Conservation (phyloP, 768 basidiomycete species). For the Trametes sanguinea region DNA sequence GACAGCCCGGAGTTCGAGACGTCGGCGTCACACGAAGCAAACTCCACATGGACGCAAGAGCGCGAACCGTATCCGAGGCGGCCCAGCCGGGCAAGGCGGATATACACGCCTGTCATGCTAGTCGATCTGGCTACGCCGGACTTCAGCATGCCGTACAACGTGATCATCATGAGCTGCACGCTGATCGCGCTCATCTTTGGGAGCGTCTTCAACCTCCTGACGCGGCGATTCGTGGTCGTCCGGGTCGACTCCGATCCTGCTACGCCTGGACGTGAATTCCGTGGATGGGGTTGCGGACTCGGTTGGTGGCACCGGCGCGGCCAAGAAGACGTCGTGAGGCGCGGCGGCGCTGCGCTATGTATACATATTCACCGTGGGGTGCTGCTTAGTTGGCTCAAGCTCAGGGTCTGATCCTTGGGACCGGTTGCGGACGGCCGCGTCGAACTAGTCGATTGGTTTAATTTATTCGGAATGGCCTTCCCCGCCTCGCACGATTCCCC, state of each 20-base stretch:
- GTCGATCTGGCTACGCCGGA: constrained; percentile 97
- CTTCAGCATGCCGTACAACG: constrained; percentile 99
- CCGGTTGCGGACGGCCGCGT: not conserved
- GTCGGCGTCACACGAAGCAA: not conserved
- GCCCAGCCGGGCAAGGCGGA: constrained; percentile 35
- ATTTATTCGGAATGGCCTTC: constrained; percentile 4
- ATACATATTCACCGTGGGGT: no score
- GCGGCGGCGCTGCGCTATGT: not conserved
- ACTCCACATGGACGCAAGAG: not conserved
- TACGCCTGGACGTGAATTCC: not conserved
- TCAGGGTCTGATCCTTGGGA: not conserved
- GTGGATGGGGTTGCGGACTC: not conserved
- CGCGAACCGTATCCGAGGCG: not conserved
- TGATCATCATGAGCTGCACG: constrained; percentile 94
- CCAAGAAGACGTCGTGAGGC: not conserved
- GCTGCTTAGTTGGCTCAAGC: not conserved
- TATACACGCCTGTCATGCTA: constrained; percentile 82
- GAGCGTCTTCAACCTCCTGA: constrained; percentile 84
- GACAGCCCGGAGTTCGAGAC: not conserved
- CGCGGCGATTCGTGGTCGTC: constrained; percentile 73
- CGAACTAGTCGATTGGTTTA: not conserved
- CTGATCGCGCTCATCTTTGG: constrained; percentile 93
- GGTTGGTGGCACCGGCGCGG: not conserved
- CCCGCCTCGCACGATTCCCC: not conserved
- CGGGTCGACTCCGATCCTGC: constrained; percentile 25